phyloP scores from a whole-genome alignment of 1,284 basidiomycete genomes.

The Porodaedalea pini region DNA sequence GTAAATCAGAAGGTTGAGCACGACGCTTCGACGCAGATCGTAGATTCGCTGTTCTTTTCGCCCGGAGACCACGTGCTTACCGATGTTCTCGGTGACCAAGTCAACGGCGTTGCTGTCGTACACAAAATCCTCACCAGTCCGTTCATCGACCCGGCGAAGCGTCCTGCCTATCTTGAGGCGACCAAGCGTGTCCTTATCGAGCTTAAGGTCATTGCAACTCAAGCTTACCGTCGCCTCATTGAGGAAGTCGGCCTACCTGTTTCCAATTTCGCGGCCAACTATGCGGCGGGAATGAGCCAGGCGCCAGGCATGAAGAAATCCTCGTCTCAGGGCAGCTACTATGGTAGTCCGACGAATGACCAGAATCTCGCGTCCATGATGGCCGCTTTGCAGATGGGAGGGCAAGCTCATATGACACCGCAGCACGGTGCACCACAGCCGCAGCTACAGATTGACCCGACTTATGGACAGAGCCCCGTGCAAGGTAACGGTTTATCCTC shows the following conservation, averaged over 20 bases:
- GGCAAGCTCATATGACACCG: slow-evolving; percentile 54
- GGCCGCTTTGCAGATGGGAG: slow-evolving; percentile 83
- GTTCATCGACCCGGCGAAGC: slow-evolving; percentile 71
- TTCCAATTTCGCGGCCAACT: slow-evolving; percentile 78
- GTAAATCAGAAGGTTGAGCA: slow-evolving; percentile 91
- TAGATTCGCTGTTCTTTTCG: slow-evolving; percentile 83
- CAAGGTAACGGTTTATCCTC: slow-evolving; percentile 43
- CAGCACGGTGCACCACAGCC: slow-evolving; percentile 62
- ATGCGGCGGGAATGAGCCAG: slow-evolving; percentile 59
- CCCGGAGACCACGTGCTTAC: slow-evolving; percentile 85
- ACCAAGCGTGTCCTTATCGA: slow-evolving; percentile 73
- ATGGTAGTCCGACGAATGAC: slow-evolving; percentile 61
- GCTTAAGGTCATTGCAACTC: slow-evolving; percentile 41
- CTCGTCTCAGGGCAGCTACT: slow-evolving; percentile 51
- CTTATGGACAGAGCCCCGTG: slow-evolving; percentile 40
- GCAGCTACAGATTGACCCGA: slow-evolving; percentile 66
- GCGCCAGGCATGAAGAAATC: slow-evolving; percentile 61
- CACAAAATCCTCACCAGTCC: slow-evolving; percentile 89
- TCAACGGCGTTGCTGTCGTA: slow-evolving; percentile 91
- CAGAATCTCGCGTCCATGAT: slow-evolving; percentile 84
- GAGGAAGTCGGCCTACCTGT: slow-evolving; percentile 92
- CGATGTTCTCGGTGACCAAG: slow-evolving; percentile 91
- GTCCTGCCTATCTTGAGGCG: slow-evolving; percentile 72
- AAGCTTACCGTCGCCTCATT: slow-evolving; percentile 73
- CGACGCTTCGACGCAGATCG: slow-evolving; percentile 76